Evolutionary conservation across 148 eudicot genomes (phyloP), one percentile per base, ranked within the genome.

Genomic region (Heliamphora exappendiculata): DNA sequence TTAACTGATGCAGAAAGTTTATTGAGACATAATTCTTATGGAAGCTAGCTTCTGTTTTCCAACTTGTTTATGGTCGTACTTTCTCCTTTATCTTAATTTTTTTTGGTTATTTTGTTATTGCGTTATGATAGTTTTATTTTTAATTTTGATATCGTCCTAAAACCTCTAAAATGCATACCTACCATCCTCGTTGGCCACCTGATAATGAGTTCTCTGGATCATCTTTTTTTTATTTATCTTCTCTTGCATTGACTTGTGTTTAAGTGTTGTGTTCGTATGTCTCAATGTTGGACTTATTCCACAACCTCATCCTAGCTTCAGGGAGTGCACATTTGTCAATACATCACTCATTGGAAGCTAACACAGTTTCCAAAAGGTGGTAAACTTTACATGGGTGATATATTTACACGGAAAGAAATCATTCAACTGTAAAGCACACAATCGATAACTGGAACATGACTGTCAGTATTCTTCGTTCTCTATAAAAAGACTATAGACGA

Each of bases 161-260:
- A 58, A 58, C 63, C 11, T 47, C 31, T 29, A 69, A 26, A 45
- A 68, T 44, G 72, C 72, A 49, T 49, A 59, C 74, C 29, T 70
- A 28, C 26, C 24, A 9, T 70, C 58, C 28, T 50, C 44, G 17
- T 34, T 29, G 24, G 58, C 74, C 37, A 31, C 28, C 42, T 29
- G 39, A 20, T 70, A 14, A 8, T 39, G 26, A 29, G 14, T 33
- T 24, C 28, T 75, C 17, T 53, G 62, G 51, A 47, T 8, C 19
- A 3, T 19, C 13, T 34, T 34, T 6, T 6, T n/a, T 63, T 65
- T n/a, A 34, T 8, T 72, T 12, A n/a, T 33, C 12, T 47, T 54
- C 12, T 24, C 29, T 20, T 26, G 6, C 1, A 22, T 3, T 0
- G 66, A 22, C 3, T 39, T 6, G 31, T 36, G n/a, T 55, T 34